Conservation (phyloP, 2,329 filamentous ascomycete genomes). For the Tolypocladium sp. region DNA sequence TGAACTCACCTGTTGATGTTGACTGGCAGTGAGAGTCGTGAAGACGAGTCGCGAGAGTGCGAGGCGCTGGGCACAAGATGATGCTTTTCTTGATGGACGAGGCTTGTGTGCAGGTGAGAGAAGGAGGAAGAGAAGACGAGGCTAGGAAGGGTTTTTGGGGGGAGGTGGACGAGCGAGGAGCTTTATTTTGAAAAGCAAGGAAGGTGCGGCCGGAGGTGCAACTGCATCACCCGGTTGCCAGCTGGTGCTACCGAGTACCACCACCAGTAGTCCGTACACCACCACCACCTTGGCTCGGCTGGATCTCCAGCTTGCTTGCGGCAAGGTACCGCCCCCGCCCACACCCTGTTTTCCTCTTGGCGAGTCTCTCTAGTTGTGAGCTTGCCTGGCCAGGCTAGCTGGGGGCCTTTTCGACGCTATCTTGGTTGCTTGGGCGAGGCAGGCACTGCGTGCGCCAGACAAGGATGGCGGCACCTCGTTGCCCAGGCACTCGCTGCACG, state of each 20-base stretch:
- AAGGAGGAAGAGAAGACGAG: neutral
- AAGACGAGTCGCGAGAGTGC: neutral
- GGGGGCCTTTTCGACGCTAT: neutral
- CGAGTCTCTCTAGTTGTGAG: too few relatives aligned
- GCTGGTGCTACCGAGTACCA: neutral
- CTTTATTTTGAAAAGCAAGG: slow-evolving; percentile 3
- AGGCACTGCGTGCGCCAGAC: neutral
- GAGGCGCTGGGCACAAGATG: neutral
- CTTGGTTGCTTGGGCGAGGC: neutral
- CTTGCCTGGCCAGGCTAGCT: too few relatives aligned
- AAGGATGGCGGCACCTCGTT: neutral
- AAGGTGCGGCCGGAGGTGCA: neutral
- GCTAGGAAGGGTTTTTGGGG: slow-evolving; percentile 2
- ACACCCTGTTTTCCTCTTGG: neutral
- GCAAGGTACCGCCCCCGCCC: neutral
- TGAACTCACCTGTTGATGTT: neutral
- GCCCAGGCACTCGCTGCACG: neutral
- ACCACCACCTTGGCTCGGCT: neutral
- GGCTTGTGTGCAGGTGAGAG: neutral
- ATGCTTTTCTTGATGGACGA: neutral
- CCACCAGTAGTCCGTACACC: neutral
- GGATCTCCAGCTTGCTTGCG: neutral
- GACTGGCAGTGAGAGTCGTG: neutral
- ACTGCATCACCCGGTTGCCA: slow-evolving; percentile 2
- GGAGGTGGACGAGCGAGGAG: slow-evolving; percentile 1